Evolutionary conservation across 768 basidiomycete genomes (phyloP), one percentile per base, ranked within the genome.

Genomic region (Kwoniella europaea): DNA sequence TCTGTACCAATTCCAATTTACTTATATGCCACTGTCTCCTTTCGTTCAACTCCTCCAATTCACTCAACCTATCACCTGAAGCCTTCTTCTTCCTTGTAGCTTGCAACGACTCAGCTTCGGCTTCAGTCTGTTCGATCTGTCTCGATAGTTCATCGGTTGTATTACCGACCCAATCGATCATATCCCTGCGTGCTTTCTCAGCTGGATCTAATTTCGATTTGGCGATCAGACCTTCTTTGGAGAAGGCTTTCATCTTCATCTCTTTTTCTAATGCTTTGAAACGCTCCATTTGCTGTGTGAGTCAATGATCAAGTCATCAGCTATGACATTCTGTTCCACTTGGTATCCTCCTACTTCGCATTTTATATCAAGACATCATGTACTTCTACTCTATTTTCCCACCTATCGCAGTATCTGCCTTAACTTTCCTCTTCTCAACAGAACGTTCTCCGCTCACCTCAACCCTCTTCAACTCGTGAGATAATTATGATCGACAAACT

Each of bases 241-340:
- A 98, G 85, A 98, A 99, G 0, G 97, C 97, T 84, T 99, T 99
- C 69, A 97, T 98, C 88, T 99, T 99, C 96, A 98, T 98, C 86
- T 99, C 97, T 86, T 98, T 99, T 86, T 99, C 97, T 85, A 95
- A 94, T 24, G 96, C 96, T 81, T 99, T 99, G 89, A 99, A 99
- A 83, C 94, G 95, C 86, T 99, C 97, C 97, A 99, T 99, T 98
- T 98, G 97, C 97, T 98, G 54, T 29, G 18, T 44, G 27, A 55
- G 16, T 15, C 56, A 13, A 22, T 58, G 15, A 58, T 24, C 15
- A 27, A 27, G 50, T 16, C 15, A 52, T 52, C 1, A 52, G 29
- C 13, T 58, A 29, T 15, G 22, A 29, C 35, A 1, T 9, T 35
- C 1, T 9, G 5, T 35, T 35, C 6, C 35, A 35, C 1, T 35